Evolutionary conservation across 2,329 filamentous ascomycete genomes (phyloP).

Genomic region (Cephalotrichum gorgonifer): DNA sequence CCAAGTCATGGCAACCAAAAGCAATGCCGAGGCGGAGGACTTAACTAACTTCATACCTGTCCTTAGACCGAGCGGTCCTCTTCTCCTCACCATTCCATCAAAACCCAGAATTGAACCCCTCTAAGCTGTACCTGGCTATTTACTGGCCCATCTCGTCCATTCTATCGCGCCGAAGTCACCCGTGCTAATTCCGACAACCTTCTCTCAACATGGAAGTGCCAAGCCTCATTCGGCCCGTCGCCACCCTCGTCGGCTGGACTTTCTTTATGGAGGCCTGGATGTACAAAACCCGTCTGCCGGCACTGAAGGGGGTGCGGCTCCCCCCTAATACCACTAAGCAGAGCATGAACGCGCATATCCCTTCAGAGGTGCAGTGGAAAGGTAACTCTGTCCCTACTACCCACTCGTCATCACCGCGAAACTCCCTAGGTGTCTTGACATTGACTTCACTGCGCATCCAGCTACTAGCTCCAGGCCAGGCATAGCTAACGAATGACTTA

Average conservation of each 20-base stretch:
- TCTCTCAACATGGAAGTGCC: not conserved
- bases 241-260: conserved; percentile 7
- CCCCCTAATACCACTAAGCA: conserved; percentile 10
- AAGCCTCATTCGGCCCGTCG: conserved; percentile 6
- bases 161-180: too few species aligned
- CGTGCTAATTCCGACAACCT: too few species aligned
- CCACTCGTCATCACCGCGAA: not conserved
- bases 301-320: conserved; percentile 9
- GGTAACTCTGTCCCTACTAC: not conserved
- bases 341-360: conserved; percentile 16
- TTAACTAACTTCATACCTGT: too few species aligned
- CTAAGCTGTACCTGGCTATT: too few species aligned
- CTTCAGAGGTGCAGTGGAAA: conserved; percentile 19
- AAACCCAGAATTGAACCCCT: too few species aligned
- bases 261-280: conserved; percentile 7
- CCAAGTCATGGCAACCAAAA: too few species aligned
- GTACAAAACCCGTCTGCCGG: conserved; percentile 3
- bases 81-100: too few species aligned
- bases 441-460: not conserved
- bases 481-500: too few species aligned
- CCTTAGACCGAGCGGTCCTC: too few species aligned
- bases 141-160: too few species aligned
- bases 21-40: too few species aligned
- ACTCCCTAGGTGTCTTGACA: not conserved
- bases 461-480: too few species aligned